A percentile compares a stretch with the other conserved stretches of the same genome.
These are phyloP conservation scores for Tubosaeta sp. DNA, from an alignment of 768 basidiomycete genomes.

Conservation along the genomic window DNA sequence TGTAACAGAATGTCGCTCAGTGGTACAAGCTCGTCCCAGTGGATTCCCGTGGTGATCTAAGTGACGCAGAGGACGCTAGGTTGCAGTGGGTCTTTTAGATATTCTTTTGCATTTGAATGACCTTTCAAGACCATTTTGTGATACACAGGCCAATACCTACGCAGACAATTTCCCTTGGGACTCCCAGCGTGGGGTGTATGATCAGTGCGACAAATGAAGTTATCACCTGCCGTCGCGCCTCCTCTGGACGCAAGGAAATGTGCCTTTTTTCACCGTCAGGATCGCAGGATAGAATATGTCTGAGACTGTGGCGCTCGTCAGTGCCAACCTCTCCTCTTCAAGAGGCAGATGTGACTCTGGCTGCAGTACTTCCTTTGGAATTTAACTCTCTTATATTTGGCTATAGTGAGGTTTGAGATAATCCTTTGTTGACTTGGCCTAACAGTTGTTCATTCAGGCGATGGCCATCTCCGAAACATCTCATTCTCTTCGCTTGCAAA, in stretches of 20 bases:
- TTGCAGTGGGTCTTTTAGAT: slow-evolving; percentile 18
- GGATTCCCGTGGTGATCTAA: slow-evolving; percentile 7
- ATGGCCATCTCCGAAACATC: slow-evolving; percentile 48
- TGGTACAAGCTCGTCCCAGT: slow-evolving; percentile 19
- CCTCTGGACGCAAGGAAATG: slow-evolving; percentile 17
- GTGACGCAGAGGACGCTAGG: slow-evolving; percentile 5
- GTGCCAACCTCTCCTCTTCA: not conserved
- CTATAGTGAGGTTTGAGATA: slow-evolving; percentile 42
- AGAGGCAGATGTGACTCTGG: slow-evolving; percentile 21
- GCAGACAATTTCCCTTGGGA: slow-evolving; percentile 10
- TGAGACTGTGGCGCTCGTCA: slow-evolving; percentile 22
- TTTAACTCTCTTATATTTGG: slow-evolving; percentile 59
- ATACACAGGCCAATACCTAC: slow-evolving; percentile 10
- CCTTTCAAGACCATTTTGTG: slow-evolving; percentile 4
- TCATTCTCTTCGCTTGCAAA: slow-evolving; percentile 38
- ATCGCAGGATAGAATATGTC: slow-evolving; percentile 6
- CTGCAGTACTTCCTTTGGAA: slow-evolving; percentile 52
- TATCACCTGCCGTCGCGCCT: slow-evolving; percentile 18
- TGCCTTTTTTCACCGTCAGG: slow-evolving; percentile 7
- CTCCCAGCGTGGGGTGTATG: slow-evolving; percentile 1
- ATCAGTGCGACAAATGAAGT: slow-evolving; percentile 13
- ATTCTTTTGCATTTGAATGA: not conserved
- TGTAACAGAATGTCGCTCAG: slow-evolving; percentile 8
- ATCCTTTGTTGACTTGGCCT: not conserved
- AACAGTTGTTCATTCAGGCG: slow-evolving; percentile 34